A percentile compares a stretch with the other conserved stretches of the same genome.
These are phyloP conservation scores for Alternaria tenuissima DNA, from an alignment of 2,329 filamentous ascomycete genomes.

Conservation along the genomic window DNA sequence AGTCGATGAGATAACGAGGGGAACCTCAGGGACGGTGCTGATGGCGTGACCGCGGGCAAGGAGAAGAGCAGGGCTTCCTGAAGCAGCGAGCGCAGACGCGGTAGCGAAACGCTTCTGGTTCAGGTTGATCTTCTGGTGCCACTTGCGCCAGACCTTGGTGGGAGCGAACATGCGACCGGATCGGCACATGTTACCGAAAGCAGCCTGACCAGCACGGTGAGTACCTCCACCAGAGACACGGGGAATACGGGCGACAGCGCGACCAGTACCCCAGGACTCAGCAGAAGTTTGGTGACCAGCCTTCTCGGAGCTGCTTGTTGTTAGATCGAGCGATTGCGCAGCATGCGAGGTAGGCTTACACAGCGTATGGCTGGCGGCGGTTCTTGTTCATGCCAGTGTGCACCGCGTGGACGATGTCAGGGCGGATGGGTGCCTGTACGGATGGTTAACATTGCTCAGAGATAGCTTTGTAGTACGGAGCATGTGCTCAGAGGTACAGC, in stretches of 20 bases:
- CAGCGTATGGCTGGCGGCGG: slow-evolving; percentile 98
- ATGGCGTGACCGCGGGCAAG: slow-evolving; percentile 97
- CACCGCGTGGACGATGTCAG: slow-evolving; percentile 98
- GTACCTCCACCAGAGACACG: slow-evolving; percentile 99
- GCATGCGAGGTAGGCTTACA: slow-evolving; percentile 64
- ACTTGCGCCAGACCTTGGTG: slow-evolving; percentile 99
- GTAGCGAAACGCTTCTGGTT: slow-evolving; percentile 99
- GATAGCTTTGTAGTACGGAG: neutral
- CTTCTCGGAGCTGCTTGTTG: slow-evolving; percentile 74
- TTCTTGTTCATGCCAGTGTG: slow-evolving; percentile 99
- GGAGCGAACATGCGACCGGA: slow-evolving; percentile 99
- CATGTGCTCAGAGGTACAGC: neutral
- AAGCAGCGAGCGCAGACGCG: slow-evolving; percentile 95
- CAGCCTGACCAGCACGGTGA: slow-evolving; percentile 99
- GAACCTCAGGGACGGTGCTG: slow-evolving; percentile 91
- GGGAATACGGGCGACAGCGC: slow-evolving; percentile 99
- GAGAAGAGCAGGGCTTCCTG: slow-evolving; percentile 91
- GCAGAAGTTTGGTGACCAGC: slow-evolving; percentile 99
- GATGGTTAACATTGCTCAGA: slow-evolving; percentile 18
- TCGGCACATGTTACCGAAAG: slow-evolving; percentile 99
- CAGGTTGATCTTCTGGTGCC: slow-evolving; percentile 99
- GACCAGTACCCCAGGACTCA: slow-evolving; percentile 98
- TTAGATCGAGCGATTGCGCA: slow-evolving; percentile 25
- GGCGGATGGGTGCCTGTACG: slow-evolving; percentile 81
- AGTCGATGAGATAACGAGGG: slow-evolving; percentile 92